These are phyloP conservation scores for Fimicolochytrium jonesii DNA, from an alignment of 192 early-diverging fungal species.

Conservation along the genomic window DNA sequence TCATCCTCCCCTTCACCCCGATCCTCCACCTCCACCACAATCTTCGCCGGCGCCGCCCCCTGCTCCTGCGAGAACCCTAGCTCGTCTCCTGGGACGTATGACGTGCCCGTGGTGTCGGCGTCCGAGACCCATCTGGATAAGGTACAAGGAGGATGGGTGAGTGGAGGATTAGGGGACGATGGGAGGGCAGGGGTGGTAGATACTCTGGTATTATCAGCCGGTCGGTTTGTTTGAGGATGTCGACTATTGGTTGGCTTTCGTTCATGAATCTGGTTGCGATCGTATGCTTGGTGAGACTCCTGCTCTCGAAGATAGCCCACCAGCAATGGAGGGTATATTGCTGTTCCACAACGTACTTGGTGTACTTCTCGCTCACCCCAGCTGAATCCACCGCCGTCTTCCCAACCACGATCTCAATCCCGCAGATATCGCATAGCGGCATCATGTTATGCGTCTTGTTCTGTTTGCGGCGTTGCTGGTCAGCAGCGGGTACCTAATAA, in stretches of 20 bases:
- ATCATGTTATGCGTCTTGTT: slow-evolving; percentile 14
- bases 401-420: neutral
- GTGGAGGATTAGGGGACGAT: neutral
- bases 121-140: slow-evolving; percentile 11
- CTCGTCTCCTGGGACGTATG: too few species aligned
- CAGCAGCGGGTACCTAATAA: neutral
- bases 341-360: slow-evolving; percentile 1
- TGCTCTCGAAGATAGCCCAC: too few species aligned
- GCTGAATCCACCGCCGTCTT: slow-evolving; percentile 7
- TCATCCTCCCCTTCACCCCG: slow-evolving; percentile 9
- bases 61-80: slow-evolving; percentile 4
- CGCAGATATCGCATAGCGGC: slow-evolving; percentile 23
- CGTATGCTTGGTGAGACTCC: neutral
- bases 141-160: neutral
- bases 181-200: neutral
- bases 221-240: slow-evolving; percentile 37
- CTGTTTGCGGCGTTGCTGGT: neutral
- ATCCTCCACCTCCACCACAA: slow-evolving; percentile 22
- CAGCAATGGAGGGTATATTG: neutral
- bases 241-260: slow-evolving; percentile 35
- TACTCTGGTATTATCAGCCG: slow-evolving; percentile 33
- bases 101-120: neutral
- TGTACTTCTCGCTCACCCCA: slow-evolving; percentile 25
- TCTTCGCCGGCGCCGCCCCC: slow-evolving; percentile 12
- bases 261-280: slow-evolving; percentile 32